Base-by-base conservation (phyloP, 129 eudicot species). In the Flaveria brownii region DNA sequence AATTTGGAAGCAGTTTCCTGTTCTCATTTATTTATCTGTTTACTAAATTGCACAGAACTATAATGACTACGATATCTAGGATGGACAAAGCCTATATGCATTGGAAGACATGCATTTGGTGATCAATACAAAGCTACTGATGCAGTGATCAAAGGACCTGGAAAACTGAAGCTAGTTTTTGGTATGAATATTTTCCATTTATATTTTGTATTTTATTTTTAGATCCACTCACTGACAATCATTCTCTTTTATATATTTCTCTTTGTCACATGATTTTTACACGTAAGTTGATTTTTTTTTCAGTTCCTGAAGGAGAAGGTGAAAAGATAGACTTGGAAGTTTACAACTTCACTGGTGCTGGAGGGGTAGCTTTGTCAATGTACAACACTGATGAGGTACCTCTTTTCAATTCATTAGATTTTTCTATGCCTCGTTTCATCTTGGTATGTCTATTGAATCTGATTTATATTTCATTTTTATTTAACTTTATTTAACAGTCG, bases 81-180 rank as follows among this genome's bases (percentile, higher is more conserved):
- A 7, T 94, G 99, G 99, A 94, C 87, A 51, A 94, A 94, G 84
- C 99, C 99, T 6, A 94, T 94, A 68, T 94, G 99, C 84, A 91
- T 94, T 18, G 99, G 99, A 75, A 87, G 97, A 73, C 97, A 92
- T 92, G 97, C 96, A 55, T 92, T 92, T 77, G 96, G 96, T 47
- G 96, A 92, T 81, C 97, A 92, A 67, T 92, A 92, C 81, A 68
- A 75, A 78, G 97, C 96, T 57, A 92, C 96, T 41, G 98, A 92
- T 77, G 68, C 88, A 56, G 96, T 92, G 46, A 87, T 89, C 75
- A 85, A 87, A 71, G 98, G 93, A 86, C 81, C 96, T 77, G 98
- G 96, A 76, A 89, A 88, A 72, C 87, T 92, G 60, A 92, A 87
- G 82, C 17, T 92, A 84, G 93, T 92, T 60, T 92, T 89, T 76